Evolutionary conservation across 371 early-diverging fungal genomes (phyloP).

Genomic region (Mucor irregularis): DNA sequence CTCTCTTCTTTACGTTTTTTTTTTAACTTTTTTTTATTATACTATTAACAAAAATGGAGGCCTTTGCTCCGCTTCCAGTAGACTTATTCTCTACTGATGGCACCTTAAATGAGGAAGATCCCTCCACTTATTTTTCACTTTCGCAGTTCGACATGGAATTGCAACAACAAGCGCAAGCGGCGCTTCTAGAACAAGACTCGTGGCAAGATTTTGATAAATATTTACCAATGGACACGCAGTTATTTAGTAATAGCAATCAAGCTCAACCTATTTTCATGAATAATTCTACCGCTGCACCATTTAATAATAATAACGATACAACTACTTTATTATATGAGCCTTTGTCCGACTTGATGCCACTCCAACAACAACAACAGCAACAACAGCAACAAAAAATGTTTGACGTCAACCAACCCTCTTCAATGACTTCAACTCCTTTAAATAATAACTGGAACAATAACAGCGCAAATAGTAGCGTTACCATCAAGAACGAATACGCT

Average conservation of each 20-base stretch:
- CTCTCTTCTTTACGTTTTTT: slow-evolving; percentile 3
- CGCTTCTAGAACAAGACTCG: slow-evolving; percentile 31
- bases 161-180: slow-evolving; percentile 47
- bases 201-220: slow-evolving; percentile 48
- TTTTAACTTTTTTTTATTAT: neutral
- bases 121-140: slow-evolving; percentile 24
- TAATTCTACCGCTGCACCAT: neutral
- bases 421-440: slow-evolving; percentile 7
- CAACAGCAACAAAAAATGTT: neutral
- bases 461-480: neutral
- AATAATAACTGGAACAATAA: slow-evolving; percentile 1
- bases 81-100: slow-evolving; percentile 20
- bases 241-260: slow-evolving; percentile 4
- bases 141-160: slow-evolving; percentile 44
- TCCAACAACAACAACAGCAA: slow-evolving; percentile 5
- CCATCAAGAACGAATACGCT: slow-evolving; percentile 23
- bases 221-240: slow-evolving; percentile 28
- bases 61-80: slow-evolving; percentile 26
- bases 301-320: neutral
- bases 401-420: neutral
- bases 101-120: slow-evolving; percentile 15
- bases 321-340: slow-evolving; percentile 23
- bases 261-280: slow-evolving; percentile 21
- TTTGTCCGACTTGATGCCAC: slow-evolving; percentile 12
- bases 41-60: slow-evolving; percentile 18